Conservation (phyloP, 305 asterid genomes). For the Fraxinus sp. region DNA sequence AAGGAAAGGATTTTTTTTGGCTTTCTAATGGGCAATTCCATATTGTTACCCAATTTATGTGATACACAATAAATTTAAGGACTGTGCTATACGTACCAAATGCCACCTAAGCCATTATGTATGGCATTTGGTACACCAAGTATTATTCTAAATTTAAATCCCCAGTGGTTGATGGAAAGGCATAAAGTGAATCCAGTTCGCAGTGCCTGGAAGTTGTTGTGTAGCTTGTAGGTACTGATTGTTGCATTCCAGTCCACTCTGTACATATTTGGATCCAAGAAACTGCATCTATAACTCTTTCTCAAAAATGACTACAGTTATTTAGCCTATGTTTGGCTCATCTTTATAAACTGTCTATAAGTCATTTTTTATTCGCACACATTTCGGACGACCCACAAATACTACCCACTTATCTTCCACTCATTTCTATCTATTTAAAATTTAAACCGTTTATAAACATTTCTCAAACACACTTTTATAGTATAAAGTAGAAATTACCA, state of each 20-base stretch:
- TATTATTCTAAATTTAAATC: not conserved
- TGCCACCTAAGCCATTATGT: too few relatives aligned
- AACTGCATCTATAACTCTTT: not conserved
- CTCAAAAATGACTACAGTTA: not conserved
- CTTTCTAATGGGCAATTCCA: not conserved
- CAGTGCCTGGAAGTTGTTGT: not conserved
- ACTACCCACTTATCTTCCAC: not conserved
- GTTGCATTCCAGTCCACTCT: not conserved
- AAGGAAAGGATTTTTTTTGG: not conserved
- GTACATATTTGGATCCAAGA: not conserved
- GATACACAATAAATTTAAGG: not conserved
- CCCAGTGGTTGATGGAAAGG: not conserved
- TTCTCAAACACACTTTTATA: not conserved
- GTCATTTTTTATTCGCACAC: not conserved
- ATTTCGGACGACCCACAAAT: not conserved
- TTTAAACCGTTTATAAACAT: not conserved
- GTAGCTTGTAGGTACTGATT: not conserved
- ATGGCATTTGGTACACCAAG: too few relatives aligned
- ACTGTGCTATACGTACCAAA: too few relatives aligned
- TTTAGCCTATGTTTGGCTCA: not conserved
- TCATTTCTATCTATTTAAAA: not conserved
- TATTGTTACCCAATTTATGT: not conserved
- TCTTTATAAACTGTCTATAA: not conserved
- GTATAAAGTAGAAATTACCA: not conserved
- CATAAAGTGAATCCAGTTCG: not conserved